Base-by-base conservation (phyloP, 2,329 filamentous ascomycete genomes). In the Fusarium sp. region DNA sequence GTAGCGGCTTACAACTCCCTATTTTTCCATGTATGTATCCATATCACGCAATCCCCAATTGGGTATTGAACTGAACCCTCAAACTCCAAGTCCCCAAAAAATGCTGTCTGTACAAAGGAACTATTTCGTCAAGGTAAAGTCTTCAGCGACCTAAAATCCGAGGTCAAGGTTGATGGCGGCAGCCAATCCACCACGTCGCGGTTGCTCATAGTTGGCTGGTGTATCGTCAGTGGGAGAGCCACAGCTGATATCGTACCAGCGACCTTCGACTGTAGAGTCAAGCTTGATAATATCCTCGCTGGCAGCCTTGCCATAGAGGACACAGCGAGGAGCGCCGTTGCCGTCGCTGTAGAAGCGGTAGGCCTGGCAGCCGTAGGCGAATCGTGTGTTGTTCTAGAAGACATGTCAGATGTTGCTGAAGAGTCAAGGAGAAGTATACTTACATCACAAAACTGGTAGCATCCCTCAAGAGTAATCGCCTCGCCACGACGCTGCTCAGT, bases 371-470 rank as follows among this genome's bases (percentile, higher is more conserved):
- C 74, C 73, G 19, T 69, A 58, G 11, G 71, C 71, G 15, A 64
- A 59, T 7, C 69, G 68, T 60, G 71, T 71, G 49, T 69, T 67
- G 58, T 70, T 73, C 73, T 77, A 49, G 39, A 37, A 15, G 29
- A n/a, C 13, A 17, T 8, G 43, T 51, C 33, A 54, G 50, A 33
- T 21, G 4, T 49, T 48, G 6, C 4, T 13, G 9, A 10, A 27
- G 2, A 29, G 42, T 17, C 5, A 17, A 14, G 23, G 29, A 15
- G 7, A 14, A 4, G 14, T 38, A 10, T 7, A 66, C 68, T 72
- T 64, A 75, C 78, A 46, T 63, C 61, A 61, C 78, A 80, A 68
- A 79, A 77, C 56, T 78, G 71, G 66, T 72, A 80, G 69, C 78
- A 80, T 3, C 76, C 77, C 53, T 75, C 67, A 8, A 77, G 67